These are phyloP conservation scores for Pseudopyrenochaeta lycopersici DNA, from an alignment of 2,329 filamentous ascomycete genomes.

Conservation along the genomic window DNA sequence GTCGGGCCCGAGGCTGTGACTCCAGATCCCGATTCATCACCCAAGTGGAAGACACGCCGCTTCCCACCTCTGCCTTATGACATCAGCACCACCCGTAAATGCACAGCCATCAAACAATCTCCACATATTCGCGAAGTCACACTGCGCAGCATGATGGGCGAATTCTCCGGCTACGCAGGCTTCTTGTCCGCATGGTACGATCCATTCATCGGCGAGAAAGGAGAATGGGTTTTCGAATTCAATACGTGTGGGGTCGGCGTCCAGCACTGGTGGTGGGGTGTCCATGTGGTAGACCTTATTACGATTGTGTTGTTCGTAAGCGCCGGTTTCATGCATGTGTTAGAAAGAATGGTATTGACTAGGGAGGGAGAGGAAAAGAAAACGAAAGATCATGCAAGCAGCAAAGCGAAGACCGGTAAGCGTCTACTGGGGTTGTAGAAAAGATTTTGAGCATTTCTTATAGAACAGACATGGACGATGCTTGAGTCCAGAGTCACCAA, in stretches of 20 bases:
- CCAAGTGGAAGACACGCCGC: slow-evolving; percentile 34
- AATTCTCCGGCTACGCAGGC: slow-evolving; percentile 90
- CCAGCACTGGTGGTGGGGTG: slow-evolving; percentile 94
- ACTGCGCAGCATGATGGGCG: slow-evolving; percentile 98
- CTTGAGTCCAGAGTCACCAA: too few relatives aligned
- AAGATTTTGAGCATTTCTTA: too few relatives aligned
- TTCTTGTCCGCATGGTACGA: slow-evolving; percentile 93
- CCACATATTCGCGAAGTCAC: slow-evolving; percentile 86
- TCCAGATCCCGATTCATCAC: slow-evolving; percentile 2
- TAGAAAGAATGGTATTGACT: not conserved
- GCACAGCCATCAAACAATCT: slow-evolving; percentile 20
- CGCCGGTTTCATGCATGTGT: not conserved
- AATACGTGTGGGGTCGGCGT: slow-evolving; percentile 79
- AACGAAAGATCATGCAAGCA: too few relatives aligned
- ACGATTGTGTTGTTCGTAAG: not conserved
- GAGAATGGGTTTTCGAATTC: slow-evolving; percentile 85
- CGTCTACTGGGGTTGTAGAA: too few relatives aligned
- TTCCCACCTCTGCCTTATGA: slow-evolving; percentile 24
- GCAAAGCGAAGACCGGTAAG: not conserved
- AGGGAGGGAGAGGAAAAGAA: not conserved
- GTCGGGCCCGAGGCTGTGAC: not conserved
- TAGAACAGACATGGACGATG: too few relatives aligned
- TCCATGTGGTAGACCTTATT: slow-evolving; percentile 64
- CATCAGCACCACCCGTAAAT: slow-evolving; percentile 46
- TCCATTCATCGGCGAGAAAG: slow-evolving; percentile 71